Conservation (phyloP, 768 basidiomycete genomes). For the Ramaria sp. region DNA sequence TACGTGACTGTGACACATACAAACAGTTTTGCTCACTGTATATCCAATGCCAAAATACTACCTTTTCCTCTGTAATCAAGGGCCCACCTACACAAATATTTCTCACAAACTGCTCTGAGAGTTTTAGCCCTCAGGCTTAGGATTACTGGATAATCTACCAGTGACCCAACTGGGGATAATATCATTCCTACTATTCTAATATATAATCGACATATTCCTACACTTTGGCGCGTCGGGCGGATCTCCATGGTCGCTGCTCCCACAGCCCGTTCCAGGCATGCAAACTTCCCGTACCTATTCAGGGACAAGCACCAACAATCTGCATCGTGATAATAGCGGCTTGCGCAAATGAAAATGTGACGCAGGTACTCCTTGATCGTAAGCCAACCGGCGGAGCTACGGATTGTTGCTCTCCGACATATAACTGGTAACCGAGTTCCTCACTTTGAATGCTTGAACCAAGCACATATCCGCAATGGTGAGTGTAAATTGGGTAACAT, state of each 20-base stretch:
- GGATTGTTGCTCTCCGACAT: neutral
- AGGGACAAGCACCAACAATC: neutral
- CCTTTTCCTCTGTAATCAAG: no score
- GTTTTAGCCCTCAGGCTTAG: no score
- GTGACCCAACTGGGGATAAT: no score
- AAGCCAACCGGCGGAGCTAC: slow-evolving; percentile 71
- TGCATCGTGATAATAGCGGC: neutral
- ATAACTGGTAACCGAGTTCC: slow-evolving; percentile 11
- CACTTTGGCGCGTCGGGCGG: neutral
- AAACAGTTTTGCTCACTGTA: no score
- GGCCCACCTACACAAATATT: no score
- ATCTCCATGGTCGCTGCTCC: slow-evolving; percentile 7
- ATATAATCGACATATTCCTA: no score
- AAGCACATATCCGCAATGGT: slow-evolving; percentile 72
- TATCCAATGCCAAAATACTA: no score
- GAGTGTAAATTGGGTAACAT: slow-evolving; percentile 68
- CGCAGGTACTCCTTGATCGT: slow-evolving; percentile 60
- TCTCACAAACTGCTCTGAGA: no score
- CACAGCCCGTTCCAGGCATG: slow-evolving; percentile 18
- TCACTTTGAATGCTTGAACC: slow-evolving; percentile 55
- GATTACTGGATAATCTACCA: no score
- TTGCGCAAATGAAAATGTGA: neutral
- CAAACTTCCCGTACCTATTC: slow-evolving; percentile 60
- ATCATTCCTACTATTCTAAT: no score
- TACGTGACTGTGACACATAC: no score